Evolutionary conservation across 768 basidiomycete genomes (phyloP), one percentile per base, ranked within the genome.

Genomic region (Suillus lakei): DNA sequence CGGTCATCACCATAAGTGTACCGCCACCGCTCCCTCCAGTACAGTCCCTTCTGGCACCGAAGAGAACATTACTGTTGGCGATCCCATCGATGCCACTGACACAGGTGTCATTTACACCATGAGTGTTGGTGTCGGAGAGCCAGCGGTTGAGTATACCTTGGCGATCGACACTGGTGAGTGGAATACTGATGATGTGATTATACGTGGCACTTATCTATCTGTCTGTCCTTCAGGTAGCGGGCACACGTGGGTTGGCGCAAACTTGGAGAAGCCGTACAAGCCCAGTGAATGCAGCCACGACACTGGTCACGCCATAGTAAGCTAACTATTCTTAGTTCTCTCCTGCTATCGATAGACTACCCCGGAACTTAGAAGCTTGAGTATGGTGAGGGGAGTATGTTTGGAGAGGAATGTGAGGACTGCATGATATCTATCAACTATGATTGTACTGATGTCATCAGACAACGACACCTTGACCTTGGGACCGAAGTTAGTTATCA

Each of bases 201-300:
- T 60, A 7, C 16, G 21, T 30, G 21, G 18, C 28, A 21, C 59
- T 56, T 2, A 30, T 21, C 34, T 32, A 9, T 64, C 39, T 34
- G 15, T 26, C n/a, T n/a, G n/a, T n/a, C n/a, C 26, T 69, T 69
- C 53, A 77, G 84, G 75, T 68, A 82, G 78, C 77, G 84, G 77
- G 51, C 85, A 85, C 73, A 86, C 84, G 21, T 89, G 86, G 87
- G 71, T 88, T 41, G 86, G 87, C 48, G 88, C 87, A 3, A 76
- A 71, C 65, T n/a, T n/a, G n/a, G n/a, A n/a, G n/a, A 80, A 77
- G 67, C 62, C 74, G 44, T 90, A 85, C 74, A 76, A 70, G 3
- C 79, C 75, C 26, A 86, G 86, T 1, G 77, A 72, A 55, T 82
- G 86, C 3, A 83, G 82, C 72, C 76, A 79, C 64, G 73, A 69